A percentile compares a stretch with the other conserved stretches of the same genome.
phyloP scores from a whole-genome alignment of 1,284 basidiomycete species.

The Coniophora puteana region DNA sequence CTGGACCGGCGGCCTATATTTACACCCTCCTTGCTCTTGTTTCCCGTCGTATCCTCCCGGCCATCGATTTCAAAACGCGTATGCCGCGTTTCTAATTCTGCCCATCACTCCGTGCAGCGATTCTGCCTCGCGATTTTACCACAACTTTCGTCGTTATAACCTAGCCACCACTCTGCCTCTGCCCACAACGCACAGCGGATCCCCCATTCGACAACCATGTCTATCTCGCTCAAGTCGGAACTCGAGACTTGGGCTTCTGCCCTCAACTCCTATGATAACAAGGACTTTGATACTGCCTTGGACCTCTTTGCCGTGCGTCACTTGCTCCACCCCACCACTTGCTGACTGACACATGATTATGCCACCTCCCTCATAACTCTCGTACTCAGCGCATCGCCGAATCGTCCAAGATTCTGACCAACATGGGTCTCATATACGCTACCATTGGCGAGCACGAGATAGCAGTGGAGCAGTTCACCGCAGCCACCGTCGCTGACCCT shows the following conservation, averaged over 20 bases:
- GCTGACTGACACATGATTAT: neutral
- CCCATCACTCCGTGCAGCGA: too few relatives aligned
- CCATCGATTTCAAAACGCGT: too few relatives aligned
- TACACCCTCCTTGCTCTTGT: too few relatives aligned
- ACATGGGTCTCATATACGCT: conserved; percentile 88
- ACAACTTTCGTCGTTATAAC: too few relatives aligned
- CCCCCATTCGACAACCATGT: too few relatives aligned
- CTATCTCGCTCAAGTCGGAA: conserved; percentile 81
- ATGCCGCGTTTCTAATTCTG: too few relatives aligned
- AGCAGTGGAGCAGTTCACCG: conserved; percentile 75
- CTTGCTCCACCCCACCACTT: neutral
- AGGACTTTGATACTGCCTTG: conserved; percentile 73
- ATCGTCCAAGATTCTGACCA: conserved; percentile 85
- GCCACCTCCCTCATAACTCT: conserved; percentile 7
- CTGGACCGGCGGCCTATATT: too few relatives aligned
- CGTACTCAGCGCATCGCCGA: conserved; percentile 78
- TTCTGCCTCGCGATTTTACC: too few relatives aligned
- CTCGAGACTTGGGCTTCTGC: conserved; percentile 84
- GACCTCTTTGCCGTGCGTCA: conserved; percentile 67
- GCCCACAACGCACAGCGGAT: too few relatives aligned
- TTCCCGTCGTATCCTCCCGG: too few relatives aligned
- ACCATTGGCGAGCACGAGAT: conserved; percentile 85
- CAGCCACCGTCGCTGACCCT: conserved; percentile 72
- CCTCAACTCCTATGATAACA: conserved; percentile 79
- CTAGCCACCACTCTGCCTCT: too few relatives aligned